Evolutionary conservation across 2,329 filamentous ascomycete genomes (phyloP), one percentile per base, ranked within the genome.

Genomic region (Penicillium sp.): DNA sequence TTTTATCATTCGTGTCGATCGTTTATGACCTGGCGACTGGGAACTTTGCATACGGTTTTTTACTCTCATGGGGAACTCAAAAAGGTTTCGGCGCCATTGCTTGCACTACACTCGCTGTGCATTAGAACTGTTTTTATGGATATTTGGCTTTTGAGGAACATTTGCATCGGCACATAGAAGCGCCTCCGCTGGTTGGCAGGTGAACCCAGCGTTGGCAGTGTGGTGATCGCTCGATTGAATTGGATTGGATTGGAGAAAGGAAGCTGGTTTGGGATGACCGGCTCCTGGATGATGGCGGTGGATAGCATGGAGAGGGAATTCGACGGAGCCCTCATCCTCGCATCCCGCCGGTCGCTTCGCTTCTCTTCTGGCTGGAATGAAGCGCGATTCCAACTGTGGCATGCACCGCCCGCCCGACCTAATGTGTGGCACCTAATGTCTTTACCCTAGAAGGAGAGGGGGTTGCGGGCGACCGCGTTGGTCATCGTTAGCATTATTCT

Each of bases 31-130:
- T 61, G 69, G 70, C 69, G 70, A 66, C 64, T 68, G 60, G 68
- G 62, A 49, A 40, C 36, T 49, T 62, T 61, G 55, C 57, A 54
- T 62, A 52, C 55, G 52, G 60, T 59, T 48, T 58, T 59, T 59
- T 52, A 54, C 53, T 29, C 3, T 40, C 23, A 40, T 29, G 39
- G 46, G 50, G 54, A 60, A 56, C 59, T 61, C 42, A 62, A 64
- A 61, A 65, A 54, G 57, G 52, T 55, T 62, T 58, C 48, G 66
- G 65, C 58, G 62, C 64, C 59, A 57, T 68, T 63, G 53, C 56
- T 60, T 67, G 67, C 68, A 70, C 67, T 64, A 64, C 68, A 68
- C 62, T 73, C 69, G 68, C 63, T 73, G 68, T 73, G 70, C 69
- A 63, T 61, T 65, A 62, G 58, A 70, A 58, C 27, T 23, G 55